Evolutionary conservation across 2,329 filamentous ascomycete genomes (phyloP).

Genomic region (Tolypocladium ophioglossoides): DNA sequence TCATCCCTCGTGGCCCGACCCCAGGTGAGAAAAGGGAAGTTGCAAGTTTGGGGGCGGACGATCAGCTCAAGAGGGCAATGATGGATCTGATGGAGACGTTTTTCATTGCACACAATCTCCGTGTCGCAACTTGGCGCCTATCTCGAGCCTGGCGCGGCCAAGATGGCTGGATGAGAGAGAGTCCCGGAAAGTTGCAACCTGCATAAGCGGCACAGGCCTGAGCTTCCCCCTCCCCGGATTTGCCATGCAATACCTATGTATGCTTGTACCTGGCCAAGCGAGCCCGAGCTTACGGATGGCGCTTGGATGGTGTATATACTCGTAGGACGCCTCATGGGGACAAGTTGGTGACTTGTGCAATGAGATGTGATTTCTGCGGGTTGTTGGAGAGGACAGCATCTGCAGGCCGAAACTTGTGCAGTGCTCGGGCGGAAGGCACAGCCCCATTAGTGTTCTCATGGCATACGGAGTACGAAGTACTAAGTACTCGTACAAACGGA

Average conservation of each 20-base stretch:
- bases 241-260: neutral
- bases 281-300: neutral
- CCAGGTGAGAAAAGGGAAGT: neutral
- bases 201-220: slow-evolving; percentile 18
- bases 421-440: neutral
- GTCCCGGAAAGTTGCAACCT: slow-evolving; percentile 11
- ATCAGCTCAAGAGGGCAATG: neutral
- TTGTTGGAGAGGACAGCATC: neutral
- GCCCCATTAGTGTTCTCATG: neutral
- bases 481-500: neutral
- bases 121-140: neutral
- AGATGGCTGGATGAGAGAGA: neutral
- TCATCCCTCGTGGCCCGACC: neutral
- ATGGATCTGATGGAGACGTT: neutral
- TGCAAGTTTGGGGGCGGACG: neutral
- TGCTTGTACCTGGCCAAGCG: neutral
- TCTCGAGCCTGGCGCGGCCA: neutral
- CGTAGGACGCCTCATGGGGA: neutral
- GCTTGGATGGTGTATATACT: neutral
- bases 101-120: neutral
- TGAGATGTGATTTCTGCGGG: neutral
- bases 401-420: neutral
- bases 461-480: no score
- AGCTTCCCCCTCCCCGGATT: neutral
- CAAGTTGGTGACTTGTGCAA: neutral